Percentiles rank a stretch among this genome's conserved stretches.
phyloP scores from a whole-genome alignment of 148 eudicot genomes.

The Agrostemma githago region DNA sequence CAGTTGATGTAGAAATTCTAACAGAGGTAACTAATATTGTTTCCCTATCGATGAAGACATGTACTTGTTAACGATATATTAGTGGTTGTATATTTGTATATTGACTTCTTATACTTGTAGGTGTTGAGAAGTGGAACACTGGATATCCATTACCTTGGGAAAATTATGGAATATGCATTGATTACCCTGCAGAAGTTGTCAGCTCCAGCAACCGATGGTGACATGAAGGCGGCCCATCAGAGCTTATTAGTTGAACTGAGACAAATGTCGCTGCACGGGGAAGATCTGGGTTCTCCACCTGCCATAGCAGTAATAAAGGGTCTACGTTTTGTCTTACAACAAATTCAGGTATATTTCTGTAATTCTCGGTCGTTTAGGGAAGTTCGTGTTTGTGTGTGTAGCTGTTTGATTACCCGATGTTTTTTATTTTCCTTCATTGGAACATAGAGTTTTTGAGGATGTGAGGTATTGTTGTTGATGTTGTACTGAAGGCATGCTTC shows the following conservation, averaged over 20 bases:
- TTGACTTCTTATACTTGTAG: slow-evolving; percentile 30
- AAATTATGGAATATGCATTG: slow-evolving; percentile 63
- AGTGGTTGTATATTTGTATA: neutral
- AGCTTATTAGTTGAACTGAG: slow-evolving; percentile 52
- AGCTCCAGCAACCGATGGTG: slow-evolving; percentile 76
- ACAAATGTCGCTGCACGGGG: slow-evolving; percentile 44
- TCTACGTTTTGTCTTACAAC: slow-evolving; percentile 67
- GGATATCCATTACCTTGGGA: slow-evolving; percentile 73
- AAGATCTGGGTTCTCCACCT: slow-evolving; percentile 39
- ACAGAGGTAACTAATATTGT: slow-evolving; percentile 48
- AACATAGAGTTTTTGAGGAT: no score
- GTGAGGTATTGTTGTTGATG: neutral
- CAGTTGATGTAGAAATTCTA: slow-evolving; percentile 69
- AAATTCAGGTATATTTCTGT: slow-evolving; percentile 62
- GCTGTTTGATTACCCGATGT: no score
- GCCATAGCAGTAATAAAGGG: slow-evolving; percentile 72
- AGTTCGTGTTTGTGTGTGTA: no score
- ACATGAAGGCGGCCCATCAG: slow-evolving; percentile 56
- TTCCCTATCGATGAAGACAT: neutral
- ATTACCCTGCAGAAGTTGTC: slow-evolving; percentile 71
- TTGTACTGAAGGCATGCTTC: neutral
- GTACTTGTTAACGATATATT: neutral
- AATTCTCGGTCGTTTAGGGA: neutral
- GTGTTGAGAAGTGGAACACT: slow-evolving; percentile 54
- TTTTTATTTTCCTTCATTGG: no score